Evolutionary conservation across 2,329 filamentous ascomycete genomes (phyloP).

Genomic region (Simplicillium aogashimaense): DNA sequence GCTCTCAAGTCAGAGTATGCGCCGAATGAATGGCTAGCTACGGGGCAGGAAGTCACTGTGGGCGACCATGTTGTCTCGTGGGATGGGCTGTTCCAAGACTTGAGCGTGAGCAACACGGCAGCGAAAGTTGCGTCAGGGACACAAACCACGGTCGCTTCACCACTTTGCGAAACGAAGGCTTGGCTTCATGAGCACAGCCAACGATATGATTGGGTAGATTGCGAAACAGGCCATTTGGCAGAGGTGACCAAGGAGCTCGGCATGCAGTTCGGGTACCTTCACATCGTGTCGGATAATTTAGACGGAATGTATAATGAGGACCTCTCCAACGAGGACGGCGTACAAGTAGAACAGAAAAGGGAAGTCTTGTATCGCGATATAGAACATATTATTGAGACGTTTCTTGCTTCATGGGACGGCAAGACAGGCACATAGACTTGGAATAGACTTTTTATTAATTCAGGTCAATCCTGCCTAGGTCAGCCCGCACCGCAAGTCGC

Average conservation of each 20-base stretch:
- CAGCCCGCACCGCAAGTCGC: too few relatives aligned
- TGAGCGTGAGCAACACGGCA: background rate
- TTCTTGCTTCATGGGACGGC: too few relatives aligned
- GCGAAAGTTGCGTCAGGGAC: background rate
- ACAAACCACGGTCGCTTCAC: background rate
- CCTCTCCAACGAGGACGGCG: background rate
- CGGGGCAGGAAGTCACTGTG: background rate
- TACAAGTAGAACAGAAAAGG: background rate
- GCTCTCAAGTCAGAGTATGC: background rate
- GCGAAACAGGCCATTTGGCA: background rate
- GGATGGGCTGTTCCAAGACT: background rate
- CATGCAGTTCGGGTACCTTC: background rate
- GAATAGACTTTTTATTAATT: too few relatives aligned
- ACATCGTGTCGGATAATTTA: background rate
- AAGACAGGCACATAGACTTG: too few relatives aligned
- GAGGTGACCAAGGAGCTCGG: background rate
- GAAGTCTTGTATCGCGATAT: background rate
- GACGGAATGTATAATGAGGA: background rate
- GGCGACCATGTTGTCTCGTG: background rate
- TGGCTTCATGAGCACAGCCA: background rate
- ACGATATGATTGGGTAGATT: background rate
- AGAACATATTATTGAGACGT: background rate
- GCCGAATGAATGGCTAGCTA: background rate
- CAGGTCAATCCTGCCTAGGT: too few relatives aligned
- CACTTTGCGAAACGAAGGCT: background rate